Base-by-base conservation (phyloP, 139 green algal genomes). In the Choricystis sp. region DNA sequence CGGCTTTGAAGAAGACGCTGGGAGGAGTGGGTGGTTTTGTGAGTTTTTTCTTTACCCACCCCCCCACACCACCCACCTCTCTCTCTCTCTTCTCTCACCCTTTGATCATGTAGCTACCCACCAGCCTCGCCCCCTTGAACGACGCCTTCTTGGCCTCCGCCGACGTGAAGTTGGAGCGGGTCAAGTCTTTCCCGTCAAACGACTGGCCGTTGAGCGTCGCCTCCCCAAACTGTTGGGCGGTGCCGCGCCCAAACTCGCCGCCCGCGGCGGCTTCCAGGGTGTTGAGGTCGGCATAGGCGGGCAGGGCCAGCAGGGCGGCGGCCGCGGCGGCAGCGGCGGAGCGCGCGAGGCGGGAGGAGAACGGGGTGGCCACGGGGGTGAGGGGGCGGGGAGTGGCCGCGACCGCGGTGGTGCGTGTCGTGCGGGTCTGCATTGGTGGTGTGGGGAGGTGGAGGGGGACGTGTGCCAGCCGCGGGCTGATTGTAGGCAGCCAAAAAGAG, bases 91-190 rank as follows among this genome's bases (percentile, higher is more conserved):
- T 86, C 71, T 94, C 90, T 0, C 74, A 70, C 0, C 77, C 84
- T 52, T 72, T 57, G 31, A 80, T 49, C 9, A 77, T 83, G 28
- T 60, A 4, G 56, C 61, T 57, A 27, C 1, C 4, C 20, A 69
- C 63, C 60, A 61, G 59, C 30, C 79, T 69, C 40, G 82, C 64
- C 61, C 86, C 85, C 16, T 78, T 78, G 66, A n/a, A n/a, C n/a
- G n/a, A n/a, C n/a, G n/a, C n/a, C n/a, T n/a, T n/a, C n/a, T n/a
- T n/a, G n/a, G n/a, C n/a, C n/a, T n/a, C 72, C 16, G 85, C 86
- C 4, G 83, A 76, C 22, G 88, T 95, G 79, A 95, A 95, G 75
- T 95, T 95, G 19, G 72, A 83, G 19, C 88, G 74, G 26, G 83
- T 72, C 40, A 95, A 69, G 63, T 94, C 81, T 76, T 89, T 71